phyloP scores from a whole-genome alignment of 2,329 filamentous ascomycete genomes.

The Magnaporthales sp. region DNA sequence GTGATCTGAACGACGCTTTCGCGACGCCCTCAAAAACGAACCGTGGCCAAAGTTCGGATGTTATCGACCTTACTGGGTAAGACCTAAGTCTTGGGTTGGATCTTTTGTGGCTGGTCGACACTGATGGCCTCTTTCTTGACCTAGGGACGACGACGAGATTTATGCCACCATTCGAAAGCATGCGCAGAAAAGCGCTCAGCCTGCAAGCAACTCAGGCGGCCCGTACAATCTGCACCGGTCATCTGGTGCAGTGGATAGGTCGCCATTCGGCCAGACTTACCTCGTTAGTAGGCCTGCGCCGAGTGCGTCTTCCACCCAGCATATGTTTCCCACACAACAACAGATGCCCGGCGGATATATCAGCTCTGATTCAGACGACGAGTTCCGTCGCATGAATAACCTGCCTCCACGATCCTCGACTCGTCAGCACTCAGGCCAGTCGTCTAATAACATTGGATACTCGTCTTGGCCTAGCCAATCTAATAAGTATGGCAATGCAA shows the following conservation, averaged over 20 bases:
- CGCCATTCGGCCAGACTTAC: background rate
- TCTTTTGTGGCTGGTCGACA: background rate
- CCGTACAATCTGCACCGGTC: background rate
- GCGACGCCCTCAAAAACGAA: background rate
- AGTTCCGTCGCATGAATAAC: constrained; percentile 1
- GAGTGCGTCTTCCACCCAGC: background rate
- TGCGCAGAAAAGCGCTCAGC: background rate
- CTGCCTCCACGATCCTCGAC: background rate
- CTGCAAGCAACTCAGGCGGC: background rate
- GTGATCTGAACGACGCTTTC: constrained; percentile 5
- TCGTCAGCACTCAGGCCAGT: background rate
- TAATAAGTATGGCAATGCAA: background rate
- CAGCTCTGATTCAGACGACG: constrained; percentile 1
- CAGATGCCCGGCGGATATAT: background rate
- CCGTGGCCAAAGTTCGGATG: background rate
- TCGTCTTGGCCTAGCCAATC: background rate
- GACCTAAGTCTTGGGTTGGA: constrained; percentile 2
- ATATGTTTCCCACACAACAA: background rate
- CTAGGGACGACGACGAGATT: background rate
- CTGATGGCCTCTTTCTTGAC: background rate
- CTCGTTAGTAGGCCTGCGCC: background rate
- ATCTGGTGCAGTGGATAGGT: background rate
- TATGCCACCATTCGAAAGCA: background rate
- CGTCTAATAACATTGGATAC: background rate
- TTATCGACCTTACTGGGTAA: constrained; percentile 21